Evolutionary conservation across 176 grass and related monocot species (phyloP).

Genomic region (Cenchrus americanus): DNA sequence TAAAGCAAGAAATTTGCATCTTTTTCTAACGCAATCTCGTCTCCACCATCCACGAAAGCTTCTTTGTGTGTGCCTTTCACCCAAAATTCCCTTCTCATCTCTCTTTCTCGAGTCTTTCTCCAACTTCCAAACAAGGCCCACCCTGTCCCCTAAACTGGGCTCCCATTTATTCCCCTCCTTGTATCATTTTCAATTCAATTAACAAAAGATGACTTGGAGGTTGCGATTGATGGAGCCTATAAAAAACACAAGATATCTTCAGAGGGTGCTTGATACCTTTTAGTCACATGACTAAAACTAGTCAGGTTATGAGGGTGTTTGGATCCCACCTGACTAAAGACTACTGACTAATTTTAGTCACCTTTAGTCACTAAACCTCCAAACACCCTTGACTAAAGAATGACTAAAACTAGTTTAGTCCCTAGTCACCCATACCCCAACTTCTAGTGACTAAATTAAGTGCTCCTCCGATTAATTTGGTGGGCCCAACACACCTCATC

Average conservation of each 20-base stretch:
- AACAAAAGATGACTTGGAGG: constrained; percentile 42
- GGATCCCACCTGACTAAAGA: too few species aligned
- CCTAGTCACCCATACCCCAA: too few species aligned
- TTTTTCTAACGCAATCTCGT: constrained; percentile 58
- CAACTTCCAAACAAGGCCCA: constrained; percentile 71
- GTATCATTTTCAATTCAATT: constrained; percentile 59
- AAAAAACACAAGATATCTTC: constrained; percentile 34
- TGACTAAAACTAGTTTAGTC: too few species aligned
- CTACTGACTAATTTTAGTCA: too few species aligned
- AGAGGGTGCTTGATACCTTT: too few species aligned
- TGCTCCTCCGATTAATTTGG: too few species aligned
- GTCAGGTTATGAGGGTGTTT: too few species aligned
- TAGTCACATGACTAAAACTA: too few species aligned
- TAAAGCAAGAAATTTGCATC: constrained; percentile 53
- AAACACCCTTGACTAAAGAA: too few species aligned
- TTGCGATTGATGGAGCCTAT: constrained; percentile 9
- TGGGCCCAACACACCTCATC: too few species aligned
- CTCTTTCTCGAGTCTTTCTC: constrained; percentile 63
- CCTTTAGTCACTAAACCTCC: too few species aligned
- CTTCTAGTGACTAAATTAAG: too few species aligned
- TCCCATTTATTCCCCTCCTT: constrained; percentile 38
- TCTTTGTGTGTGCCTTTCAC: constrained; percentile 46
- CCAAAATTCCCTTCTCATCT: constrained; percentile 50
- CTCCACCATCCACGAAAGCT: constrained; percentile 72
- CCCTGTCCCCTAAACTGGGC: constrained; percentile 55